Base-by-base conservation (phyloP, 1,284 basidiomycete species). In the Fomitopsis schrenkii region DNA sequence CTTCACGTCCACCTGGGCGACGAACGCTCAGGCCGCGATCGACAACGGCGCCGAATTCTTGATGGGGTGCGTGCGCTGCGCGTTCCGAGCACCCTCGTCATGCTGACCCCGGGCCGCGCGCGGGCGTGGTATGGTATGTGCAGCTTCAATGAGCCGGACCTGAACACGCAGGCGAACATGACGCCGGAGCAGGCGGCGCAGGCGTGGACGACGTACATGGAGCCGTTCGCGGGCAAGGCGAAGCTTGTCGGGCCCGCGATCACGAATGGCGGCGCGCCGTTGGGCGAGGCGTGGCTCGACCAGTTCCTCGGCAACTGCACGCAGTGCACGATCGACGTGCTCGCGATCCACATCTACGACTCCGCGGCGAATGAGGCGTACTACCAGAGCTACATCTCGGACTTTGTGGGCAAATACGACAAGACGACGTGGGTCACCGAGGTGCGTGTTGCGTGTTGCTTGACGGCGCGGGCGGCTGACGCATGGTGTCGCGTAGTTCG, bases 341-440 rank as follows among this genome's bases (percentile, higher is more conserved):
- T 69, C 59, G 74, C 73, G 48, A 68, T 71, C 62, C 73, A 75
- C 65, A 72, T 75, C 64, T 75, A 75, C 69, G 72, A 73, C 67
- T 69, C 69, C 14, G 72, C 73, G 45, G 69, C 70, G 55, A 72
- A 74, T 68, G 59, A 66, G 30, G 67, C 58, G 53, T 73, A 74
- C 67, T 73, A 69, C 68, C 40, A 75, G 72, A 62, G 62, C 60
- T 75, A 74, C 70, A 73, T 72, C 68, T 63, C 68, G 55, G 59
- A 48, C 62, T 63, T 70, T 50, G 70, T 63, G 53, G 64, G 64
- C 61, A 70, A 66, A 62, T 74, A 71, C 68, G 62, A 62, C 38
- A 70, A 70, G 64, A 67, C 72, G 36, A 62, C 68, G 55, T 70
- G 69, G 62, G 65, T 75, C 59, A 75, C 72, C 57, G 74, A 74